phyloP scores from a whole-genome alignment of 1,284 basidiomycete genomes.

The Leccinum fuscescens region DNA sequence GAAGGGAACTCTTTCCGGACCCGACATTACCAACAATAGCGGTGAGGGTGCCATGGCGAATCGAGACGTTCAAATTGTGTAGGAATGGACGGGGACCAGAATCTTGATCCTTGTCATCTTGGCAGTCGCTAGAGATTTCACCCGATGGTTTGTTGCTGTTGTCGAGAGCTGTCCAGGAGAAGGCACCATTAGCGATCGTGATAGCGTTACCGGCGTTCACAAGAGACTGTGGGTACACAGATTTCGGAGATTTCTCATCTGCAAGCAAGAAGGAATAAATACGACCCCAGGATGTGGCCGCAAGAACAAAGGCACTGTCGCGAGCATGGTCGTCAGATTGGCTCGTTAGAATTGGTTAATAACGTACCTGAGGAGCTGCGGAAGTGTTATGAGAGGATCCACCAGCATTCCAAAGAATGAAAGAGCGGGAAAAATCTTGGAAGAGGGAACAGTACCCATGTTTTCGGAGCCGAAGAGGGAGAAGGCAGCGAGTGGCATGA shows the following conservation, averaged over 20 bases:
- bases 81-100: constrained; percentile 28
- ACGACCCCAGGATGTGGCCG: constrained; percentile 31
- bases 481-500: constrained; percentile 34
- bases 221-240: background rate
- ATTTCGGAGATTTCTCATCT: constrained; percentile 21
- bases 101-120: constrained; percentile 11
- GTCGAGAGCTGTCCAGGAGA: constrained; percentile 24
- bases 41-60: constrained; percentile 47
- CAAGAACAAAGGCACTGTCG: constrained; percentile 36
- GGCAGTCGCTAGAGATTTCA: constrained; percentile 11
- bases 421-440: constrained; percentile 29
- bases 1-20: constrained; percentile 40
- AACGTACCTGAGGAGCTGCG: constrained; percentile 28
- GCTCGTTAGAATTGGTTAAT: background rate
- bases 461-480: constrained; percentile 30
- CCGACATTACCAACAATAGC: constrained; percentile 50
- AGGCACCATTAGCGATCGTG: constrained; percentile 22
- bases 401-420: constrained; percentile 34
- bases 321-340: background rate
- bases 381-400: constrained; percentile 30
- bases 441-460: constrained; percentile 23
- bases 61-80: constrained; percentile 41
- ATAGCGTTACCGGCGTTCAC: constrained; percentile 21
- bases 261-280: constrained; percentile 29
- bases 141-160: background rate